Conservation (phyloP, 75 land plant species). For the Cryptomeria japonica region DNA sequence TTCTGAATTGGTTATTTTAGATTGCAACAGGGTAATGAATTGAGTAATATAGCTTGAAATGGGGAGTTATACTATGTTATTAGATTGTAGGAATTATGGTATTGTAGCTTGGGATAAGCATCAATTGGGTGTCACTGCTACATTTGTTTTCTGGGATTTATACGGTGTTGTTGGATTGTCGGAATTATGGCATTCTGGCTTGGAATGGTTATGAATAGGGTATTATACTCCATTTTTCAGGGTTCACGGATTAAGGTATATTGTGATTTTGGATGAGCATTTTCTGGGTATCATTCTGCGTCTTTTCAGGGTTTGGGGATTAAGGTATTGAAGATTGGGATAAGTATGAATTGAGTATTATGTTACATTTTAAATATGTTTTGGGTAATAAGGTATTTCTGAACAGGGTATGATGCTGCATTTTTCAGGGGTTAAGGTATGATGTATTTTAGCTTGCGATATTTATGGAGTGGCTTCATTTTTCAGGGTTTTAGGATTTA, state of each 20-base stretch:
- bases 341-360: not conserved
- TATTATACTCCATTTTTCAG: too few relatives aligned
- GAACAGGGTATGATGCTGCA: not conserved
- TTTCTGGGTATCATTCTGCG: not conserved
- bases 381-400: not conserved
- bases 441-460: not conserved
- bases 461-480: not conserved
- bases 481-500: not conserved
- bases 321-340: not conserved
- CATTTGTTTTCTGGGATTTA: not conserved
- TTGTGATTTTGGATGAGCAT: not conserved
- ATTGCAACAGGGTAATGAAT: too few relatives aligned
- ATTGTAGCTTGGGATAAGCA: not conserved
- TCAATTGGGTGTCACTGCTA: not conserved
- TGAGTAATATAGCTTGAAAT: not conserved
- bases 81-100: not conserved
- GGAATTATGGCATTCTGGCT: not conserved
- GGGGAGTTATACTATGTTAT: not conserved
- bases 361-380: not conserved
- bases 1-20: too few relatives aligned
- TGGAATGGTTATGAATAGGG: not conserved
- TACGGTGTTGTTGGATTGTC: not conserved
- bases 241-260: not conserved
- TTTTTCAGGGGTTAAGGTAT: not conserved
- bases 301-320: not conserved